phyloP scores from a whole-genome alignment of 2,329 filamentous ascomycete species.

The Xylariaceae sp. region DNA sequence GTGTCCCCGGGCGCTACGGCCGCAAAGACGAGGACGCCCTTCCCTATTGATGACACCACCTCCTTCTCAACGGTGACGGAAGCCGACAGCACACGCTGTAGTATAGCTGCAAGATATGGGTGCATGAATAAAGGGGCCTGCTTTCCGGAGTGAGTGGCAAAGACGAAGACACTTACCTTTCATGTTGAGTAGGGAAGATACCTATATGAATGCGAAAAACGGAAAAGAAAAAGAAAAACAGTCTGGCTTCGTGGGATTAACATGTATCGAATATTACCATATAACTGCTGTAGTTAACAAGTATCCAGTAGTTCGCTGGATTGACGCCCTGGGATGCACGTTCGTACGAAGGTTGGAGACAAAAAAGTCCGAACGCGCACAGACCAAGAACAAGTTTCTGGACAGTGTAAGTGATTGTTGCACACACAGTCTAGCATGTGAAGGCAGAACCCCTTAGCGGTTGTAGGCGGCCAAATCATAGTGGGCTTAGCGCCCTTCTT shows the following conservation, averaged over 20 bases:
- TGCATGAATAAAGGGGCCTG: conserved; percentile 14
- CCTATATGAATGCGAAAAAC: background rate
- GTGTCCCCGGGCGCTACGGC: conserved; percentile 89
- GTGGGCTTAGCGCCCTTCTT: too few relatives aligned
- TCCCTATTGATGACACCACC: conserved; percentile 84
- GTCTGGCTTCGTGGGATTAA: background rate
- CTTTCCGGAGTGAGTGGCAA: conserved; percentile 8
- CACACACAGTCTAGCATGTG: too few relatives aligned
- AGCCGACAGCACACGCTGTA: conserved; percentile 90
- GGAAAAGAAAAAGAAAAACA: background rate
- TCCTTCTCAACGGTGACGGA: conserved; percentile 93
- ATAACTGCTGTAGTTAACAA: too few relatives aligned
- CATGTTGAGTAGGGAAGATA: conserved; percentile 24
- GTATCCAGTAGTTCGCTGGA: too few relatives aligned
- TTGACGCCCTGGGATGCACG: too few relatives aligned
- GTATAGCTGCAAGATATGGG: conserved; percentile 60
- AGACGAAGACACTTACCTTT: conserved; percentile 35
- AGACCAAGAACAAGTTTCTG: too few relatives aligned
- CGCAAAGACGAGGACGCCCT: conserved; percentile 84
- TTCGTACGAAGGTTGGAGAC: too few relatives aligned
- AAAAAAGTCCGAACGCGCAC: too few relatives aligned
- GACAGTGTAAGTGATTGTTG: too few relatives aligned
- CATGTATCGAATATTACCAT: too few relatives aligned
- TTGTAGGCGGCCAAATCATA: too few relatives aligned
- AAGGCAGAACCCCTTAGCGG: too few relatives aligned